Base-by-base conservation (phyloP, 768 basidiomycete genomes). In the Filobasidium wieringae region DNA sequence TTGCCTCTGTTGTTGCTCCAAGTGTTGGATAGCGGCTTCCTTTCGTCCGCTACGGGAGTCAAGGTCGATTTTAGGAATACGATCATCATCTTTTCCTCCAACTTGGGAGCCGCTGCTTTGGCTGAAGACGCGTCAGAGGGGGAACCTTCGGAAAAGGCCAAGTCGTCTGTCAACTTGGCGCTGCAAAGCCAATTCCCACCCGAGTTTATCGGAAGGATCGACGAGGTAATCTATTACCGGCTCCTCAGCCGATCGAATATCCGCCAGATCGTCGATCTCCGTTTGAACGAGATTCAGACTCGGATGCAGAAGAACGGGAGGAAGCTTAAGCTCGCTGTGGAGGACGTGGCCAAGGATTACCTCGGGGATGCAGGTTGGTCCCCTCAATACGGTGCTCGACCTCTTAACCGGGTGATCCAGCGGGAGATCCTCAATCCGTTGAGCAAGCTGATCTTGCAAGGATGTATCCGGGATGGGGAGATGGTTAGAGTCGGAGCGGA, bases 381-480 rank as follows among this genome's bases (percentile, higher is more conserved):
- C 26, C 40, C 51, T 29, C 39, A 52, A 57, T 95, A 93, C 68
- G 91, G 93, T 63, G 93, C 92, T 56, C 83, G 93, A 39, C 95
- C 93, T 1, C 80, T 96, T 62, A 88, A 88, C 69, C 81, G 91
- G 32, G 81, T 87, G 4, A 92, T 99, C 64, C 92, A 95, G 75
- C 84, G 80, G 65, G 89, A 96, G 67, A 79, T 99, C 33, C 79
- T 97, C 66, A 92, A 95, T 71, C 93, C 92, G 12, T 76, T 97
- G 34, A 88, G 88, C 15, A 77, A 85, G 56, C 79, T 86, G 78
- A 79, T 97, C 40, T 82, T 97, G 49, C 84, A 88, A 37, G 87
- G 86, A 64, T 80, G 83, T 40, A 77, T 96, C 52, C 78, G 82
- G 39, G 90, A 96, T 53, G 84, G 84, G 14, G 93, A 97, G 74